These are phyloP conservation scores for Phytophthora cryptogea DNA, from an alignment of 352 stramenopile species.

Conservation along the genomic window DNA sequence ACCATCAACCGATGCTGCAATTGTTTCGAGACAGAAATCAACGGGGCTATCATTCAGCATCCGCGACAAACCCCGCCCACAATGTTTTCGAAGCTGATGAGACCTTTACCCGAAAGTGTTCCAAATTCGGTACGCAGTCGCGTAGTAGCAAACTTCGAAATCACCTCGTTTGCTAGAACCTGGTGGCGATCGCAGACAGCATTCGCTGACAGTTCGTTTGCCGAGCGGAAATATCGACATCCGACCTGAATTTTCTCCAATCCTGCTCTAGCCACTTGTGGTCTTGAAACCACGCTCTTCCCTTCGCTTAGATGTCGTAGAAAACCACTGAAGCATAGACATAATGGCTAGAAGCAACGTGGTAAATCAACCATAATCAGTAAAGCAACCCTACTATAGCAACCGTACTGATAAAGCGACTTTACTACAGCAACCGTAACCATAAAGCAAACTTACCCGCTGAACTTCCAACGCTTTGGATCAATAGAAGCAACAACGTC, in stretches of 20 bases:
- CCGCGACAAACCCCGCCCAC: slow-evolving; percentile 9
- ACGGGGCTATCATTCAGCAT: slow-evolving; percentile 12
- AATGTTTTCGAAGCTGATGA: slow-evolving; percentile 12
- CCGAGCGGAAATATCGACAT: slow-evolving; percentile 1
- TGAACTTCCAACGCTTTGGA: slow-evolving; percentile 4
- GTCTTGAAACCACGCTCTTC: slow-evolving; percentile 8
- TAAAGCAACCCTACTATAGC: slow-evolving; percentile 11
- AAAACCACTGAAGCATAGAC: slow-evolving; percentile 1
- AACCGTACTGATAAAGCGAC: too few species aligned
- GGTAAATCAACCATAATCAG: too few species aligned
- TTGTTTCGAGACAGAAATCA: slow-evolving; percentile 5
- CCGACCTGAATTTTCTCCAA: slow-evolving; percentile 4
- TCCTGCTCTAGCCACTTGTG: slow-evolving; percentile 14
- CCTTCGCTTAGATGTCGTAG: slow-evolving; percentile 2
- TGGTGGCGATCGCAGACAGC: not conserved
- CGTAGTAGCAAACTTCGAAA: slow-evolving; percentile 8
- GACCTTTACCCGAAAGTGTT: not conserved
- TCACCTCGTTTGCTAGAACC: slow-evolving; percentile 7
- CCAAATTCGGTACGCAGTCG: slow-evolving; percentile 8
- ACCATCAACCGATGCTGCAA: not conserved
- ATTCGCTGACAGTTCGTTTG: not conserved
- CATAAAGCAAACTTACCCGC: slow-evolving; percentile 12
- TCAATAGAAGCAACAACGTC: slow-evolving; percentile 6
- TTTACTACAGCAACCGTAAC: slow-evolving; percentile 13
- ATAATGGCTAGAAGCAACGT: slow-evolving; percentile 1